Evolutionary conservation across 345 rosid species (phyloP), one percentile per base, ranked within the genome.

Genomic region (Syzygium oleosum): DNA sequence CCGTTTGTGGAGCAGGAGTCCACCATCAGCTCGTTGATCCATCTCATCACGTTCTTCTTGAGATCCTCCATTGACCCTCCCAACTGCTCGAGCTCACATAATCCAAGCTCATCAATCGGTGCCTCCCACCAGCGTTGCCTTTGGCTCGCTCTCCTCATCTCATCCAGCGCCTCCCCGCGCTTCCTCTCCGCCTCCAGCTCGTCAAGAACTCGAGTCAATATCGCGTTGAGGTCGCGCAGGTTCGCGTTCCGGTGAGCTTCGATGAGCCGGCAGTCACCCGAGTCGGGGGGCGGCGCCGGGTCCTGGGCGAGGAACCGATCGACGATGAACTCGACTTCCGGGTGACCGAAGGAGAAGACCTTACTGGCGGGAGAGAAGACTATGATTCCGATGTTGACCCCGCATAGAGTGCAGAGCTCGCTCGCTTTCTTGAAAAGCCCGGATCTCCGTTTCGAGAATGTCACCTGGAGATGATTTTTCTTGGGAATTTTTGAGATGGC

Each of bases 71-170:
- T 59, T 1, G 92, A 86, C 29, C 78, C 21, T 77, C 89, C 91
- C 78, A 95, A 55, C 78, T 89, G 91, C 87, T 88, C 86, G 9
- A 95, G 93, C 86, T 92, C 92, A 11, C 65, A 11, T 14, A 86
- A 6, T 51, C 51, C 85, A 2, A 94, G 90, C 31, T 87, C 88
- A 9, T 90, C 93, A 1, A 90, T 12, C 3, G 94, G 94, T 5
- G 90, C 85, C 84, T 92, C 92, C 97, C 97, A 96, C 95, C 96
- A 93, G 52, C 88, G 86, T 73, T 84, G 89, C 16, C 25, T 83
- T 78, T 86, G 68, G 38, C 77, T 86, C 5, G 84, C 90, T 73
- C 88, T 91, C 65, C 85, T 89, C 52, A 89, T 86, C 63, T 78
- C 51, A 25, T 90, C 92, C 2, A 96, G 85, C 65, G 90, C 94